Conservation (phyloP, 2,329 filamentous ascomycete genomes). For the Chrysoporthe cubensis region DNA sequence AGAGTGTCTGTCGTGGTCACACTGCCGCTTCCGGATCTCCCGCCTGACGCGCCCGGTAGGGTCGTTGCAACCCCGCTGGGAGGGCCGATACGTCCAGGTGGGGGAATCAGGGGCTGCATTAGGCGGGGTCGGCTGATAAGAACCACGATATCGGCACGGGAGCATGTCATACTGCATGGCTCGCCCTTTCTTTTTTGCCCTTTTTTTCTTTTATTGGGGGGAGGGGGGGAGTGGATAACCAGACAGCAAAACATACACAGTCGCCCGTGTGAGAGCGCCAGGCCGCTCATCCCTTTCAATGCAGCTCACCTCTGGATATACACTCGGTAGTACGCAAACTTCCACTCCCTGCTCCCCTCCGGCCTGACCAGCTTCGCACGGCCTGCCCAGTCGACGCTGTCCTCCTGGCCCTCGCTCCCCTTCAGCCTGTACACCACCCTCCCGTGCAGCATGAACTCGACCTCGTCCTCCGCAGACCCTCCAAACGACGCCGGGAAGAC, state of each 20-base stretch:
- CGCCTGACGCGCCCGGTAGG: neutral
- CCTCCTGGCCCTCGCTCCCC: constrained; percentile 32
- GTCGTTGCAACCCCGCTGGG: constrained; percentile 7
- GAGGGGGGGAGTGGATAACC: neutral
- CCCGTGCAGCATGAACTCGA: constrained; percentile 43
- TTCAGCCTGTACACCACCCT: constrained; percentile 33
- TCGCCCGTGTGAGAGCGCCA: neutral
- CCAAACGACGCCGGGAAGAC: constrained; percentile 47
- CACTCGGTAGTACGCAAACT: constrained; percentile 40
- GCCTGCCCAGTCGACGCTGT: constrained; percentile 38
- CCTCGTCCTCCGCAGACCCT: constrained; percentile 25
- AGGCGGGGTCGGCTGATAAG: constrained; percentile 13
- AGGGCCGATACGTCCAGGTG: neutral
- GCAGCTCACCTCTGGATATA: constrained; percentile 35
- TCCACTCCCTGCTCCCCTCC: constrained; percentile 32
- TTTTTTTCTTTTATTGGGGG: neutral
- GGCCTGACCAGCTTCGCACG: constrained; percentile 33
- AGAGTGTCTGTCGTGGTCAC: constrained; percentile 1
- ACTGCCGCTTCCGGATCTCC: constrained; percentile 9
- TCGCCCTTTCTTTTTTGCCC: neutral
- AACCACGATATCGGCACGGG: constrained; percentile 17
- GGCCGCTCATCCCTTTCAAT: neutral
- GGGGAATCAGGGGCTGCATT: neutral
- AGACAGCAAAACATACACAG: neutral
- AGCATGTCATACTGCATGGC: constrained; percentile 11